These are phyloP conservation scores for Salix arbutifolia DNA, from an alignment of 345 rosid genomes.

Conservation along the genomic window DNA sequence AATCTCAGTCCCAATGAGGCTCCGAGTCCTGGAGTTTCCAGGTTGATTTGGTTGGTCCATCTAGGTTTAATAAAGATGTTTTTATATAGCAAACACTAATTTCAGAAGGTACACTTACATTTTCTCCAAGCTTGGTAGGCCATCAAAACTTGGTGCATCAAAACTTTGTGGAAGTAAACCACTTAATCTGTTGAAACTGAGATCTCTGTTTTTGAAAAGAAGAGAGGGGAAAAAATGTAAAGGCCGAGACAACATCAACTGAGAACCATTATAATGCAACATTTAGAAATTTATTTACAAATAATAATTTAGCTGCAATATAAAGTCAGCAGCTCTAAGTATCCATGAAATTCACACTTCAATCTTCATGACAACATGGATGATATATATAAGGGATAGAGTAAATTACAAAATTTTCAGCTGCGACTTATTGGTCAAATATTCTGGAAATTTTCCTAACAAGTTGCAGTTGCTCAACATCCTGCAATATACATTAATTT, in stretches of 20 bases:
- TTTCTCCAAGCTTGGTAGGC: neutral
- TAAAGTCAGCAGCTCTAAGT: too few species aligned
- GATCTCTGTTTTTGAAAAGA: neutral
- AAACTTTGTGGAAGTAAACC: neutral
- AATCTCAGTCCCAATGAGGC: too few species aligned
- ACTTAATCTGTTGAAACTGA: conserved; percentile 7
- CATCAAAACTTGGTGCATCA: neutral
- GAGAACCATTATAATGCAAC: too few species aligned
- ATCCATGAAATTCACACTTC: too few species aligned
- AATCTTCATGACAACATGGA: neutral
- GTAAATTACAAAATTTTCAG: conserved; percentile 6
- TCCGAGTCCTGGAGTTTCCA: too few species aligned
- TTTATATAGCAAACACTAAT: too few species aligned
- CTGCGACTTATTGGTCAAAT: neutral
- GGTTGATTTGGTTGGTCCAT: too few species aligned
- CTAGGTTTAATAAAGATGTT: too few species aligned
- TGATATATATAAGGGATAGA: neutral
- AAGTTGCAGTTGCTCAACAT: conserved; percentile 14
- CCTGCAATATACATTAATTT: conserved; percentile 1
- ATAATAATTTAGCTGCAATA: neutral
- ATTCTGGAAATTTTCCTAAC: neutral
- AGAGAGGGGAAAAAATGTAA: too few species aligned
- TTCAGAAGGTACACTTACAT: neutral
- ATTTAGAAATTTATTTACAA: too few species aligned
- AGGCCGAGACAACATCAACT: too few species aligned